Base-by-base conservation (phyloP, 2,329 filamentous ascomycete species). In the Fusarium coffeatum region DNA sequence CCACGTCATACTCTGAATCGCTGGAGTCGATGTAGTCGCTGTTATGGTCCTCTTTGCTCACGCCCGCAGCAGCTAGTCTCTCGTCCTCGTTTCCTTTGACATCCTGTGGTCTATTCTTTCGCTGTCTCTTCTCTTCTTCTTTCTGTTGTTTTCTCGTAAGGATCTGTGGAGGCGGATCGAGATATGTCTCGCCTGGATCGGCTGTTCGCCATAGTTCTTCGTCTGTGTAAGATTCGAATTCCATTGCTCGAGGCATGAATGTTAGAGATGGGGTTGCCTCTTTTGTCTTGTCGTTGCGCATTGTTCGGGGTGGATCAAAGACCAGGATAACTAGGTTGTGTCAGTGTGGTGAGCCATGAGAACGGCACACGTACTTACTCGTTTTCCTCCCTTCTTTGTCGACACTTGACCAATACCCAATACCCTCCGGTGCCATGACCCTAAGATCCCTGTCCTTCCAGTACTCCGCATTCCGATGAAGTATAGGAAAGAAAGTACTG, bases 191-290 rank as follows among this genome's bases (percentile, higher is more conserved):
- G 12, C 71, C 70, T 3, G 73, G 55, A 7, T 69, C 73, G 5
- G 76, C 68, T 5, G 57, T 71, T 45, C 72, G 68, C 74, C 73
- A 76, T 12, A 74, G 62, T 20, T 76, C 74, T 4, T 77, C 76
- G 1, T 76, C 71, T 2, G 74, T 67, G n/a, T 72, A 77, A 2
- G 74, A 74, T 49, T 76, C 74, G 13, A 76, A 59, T 37, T 77
- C 76, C 68, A 75, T 66, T 1, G 74, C 72, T 23, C 76, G 59
- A 8, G 76, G 76, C 74, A 77, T 76, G 23, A 76, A 77, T 6
- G 74, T 77, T 4, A 77, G 58, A 6, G 76, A 74, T 9, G 60
- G 61, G 3, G 51, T 64, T 6, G 12, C 30, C 18, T 65, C 45
- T 15, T 59, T 64, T 1, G 75, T 76, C 32, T 61, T 68, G 12